Evolutionary conservation across 306 rosid genomes (phyloP).

Genomic region (Quercus berberidifolia): DNA sequence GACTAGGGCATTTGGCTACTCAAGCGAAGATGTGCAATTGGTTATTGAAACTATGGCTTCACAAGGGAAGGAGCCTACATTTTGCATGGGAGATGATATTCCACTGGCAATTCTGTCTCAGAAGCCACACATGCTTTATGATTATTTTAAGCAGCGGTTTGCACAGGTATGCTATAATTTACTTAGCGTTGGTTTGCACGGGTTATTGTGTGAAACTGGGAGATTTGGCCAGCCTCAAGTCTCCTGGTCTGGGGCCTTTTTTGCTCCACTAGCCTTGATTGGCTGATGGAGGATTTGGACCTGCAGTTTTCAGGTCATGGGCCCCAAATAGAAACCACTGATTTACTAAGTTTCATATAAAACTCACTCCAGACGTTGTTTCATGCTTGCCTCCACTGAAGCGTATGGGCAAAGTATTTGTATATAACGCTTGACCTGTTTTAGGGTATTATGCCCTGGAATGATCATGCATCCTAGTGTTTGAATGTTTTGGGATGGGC

Average conservation of each 20-base stretch:
- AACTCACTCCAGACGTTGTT: not conserved
- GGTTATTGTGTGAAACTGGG: not conserved
- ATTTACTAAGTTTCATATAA: too few species aligned
- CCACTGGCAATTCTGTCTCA: conserved; percentile 91
- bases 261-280: too few species aligned
- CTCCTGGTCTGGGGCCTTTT: not conserved
- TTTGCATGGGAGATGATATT: conserved; percentile 98
- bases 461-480: not conserved
- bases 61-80: conserved; percentile 99
- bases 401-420: not conserved
- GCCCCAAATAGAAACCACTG: too few species aligned
- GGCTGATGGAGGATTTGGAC: too few species aligned
- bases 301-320: too few species aligned
- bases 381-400: not conserved
- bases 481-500: not conserved
- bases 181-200: not conserved
- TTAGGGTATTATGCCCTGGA: not conserved
- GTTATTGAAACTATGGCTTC: conserved; percentile 93
- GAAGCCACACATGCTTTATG: conserved; percentile 90
- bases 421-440: not conserved
- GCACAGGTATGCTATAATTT: conserved; percentile 69
- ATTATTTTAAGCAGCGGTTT: conserved; percentile 95
- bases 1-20: conserved; percentile 97
- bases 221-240: not conserved
- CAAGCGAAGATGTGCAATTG: conserved; percentile 99